Conservation (phyloP, 805 yeast genomes). For the Nakazawaea siamensis region DNA sequence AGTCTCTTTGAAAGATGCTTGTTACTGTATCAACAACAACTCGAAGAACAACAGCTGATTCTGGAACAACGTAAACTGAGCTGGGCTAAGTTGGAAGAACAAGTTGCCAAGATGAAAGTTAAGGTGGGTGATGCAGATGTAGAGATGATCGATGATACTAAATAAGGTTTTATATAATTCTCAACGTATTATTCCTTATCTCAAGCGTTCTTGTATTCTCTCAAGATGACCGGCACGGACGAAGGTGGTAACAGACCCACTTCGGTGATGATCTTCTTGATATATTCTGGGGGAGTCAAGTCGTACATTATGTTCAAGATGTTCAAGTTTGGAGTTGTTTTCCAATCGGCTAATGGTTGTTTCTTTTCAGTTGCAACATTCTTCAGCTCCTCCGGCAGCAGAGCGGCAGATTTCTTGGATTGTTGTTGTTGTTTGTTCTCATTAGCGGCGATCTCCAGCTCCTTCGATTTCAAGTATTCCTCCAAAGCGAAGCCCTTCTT, state of each 20-base stretch:
- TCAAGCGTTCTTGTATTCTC: constrained; percentile 68
- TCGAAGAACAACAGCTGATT: constrained; percentile 63
- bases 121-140: constrained; percentile 7
- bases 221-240: constrained; percentile 93
- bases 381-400: constrained; percentile 1
- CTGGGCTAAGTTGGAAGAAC: constrained; percentile 63
- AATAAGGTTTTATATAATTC: neutral
- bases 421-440: constrained; percentile 17
- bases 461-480: constrained; percentile 44
- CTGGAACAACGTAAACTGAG: constrained; percentile 55
- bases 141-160: neutral
- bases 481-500: constrained; percentile 58
- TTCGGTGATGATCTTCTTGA: constrained; percentile 92
- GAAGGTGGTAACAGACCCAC: constrained; percentile 95
- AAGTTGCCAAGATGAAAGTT: constrained; percentile 30
- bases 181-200: neutral
- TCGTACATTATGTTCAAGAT: constrained; percentile 86
- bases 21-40: constrained; percentile 71
- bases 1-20: constrained; percentile 88
- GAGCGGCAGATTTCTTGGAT: constrained; percentile 11
- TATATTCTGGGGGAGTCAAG: constrained; percentile 87
- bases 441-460: constrained; percentile 18
- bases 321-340: constrained; percentile 51
- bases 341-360: constrained; percentile 55
- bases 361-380: constrained; percentile 16